A percentile compares a stretch with the other conserved stretches of the same genome.
Conservation (phyloP, 1,284 basidiomycete genomes). For the Ganoderma sp. region DNA sequence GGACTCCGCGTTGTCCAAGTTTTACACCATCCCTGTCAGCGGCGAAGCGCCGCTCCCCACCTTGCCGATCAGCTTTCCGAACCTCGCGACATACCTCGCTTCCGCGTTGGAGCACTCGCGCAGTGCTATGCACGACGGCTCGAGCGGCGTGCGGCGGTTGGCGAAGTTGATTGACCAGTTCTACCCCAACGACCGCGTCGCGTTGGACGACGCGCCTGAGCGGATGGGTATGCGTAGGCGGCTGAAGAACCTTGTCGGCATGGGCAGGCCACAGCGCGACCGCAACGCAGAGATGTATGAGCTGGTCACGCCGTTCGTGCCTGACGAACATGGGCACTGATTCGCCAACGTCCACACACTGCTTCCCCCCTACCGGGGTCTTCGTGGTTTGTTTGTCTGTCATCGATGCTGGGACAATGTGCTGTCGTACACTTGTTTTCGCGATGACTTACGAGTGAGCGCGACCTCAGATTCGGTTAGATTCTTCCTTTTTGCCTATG, state of each 20-base stretch:
- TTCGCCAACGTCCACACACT: neutral
- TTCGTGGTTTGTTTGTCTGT: neutral
- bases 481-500: neutral
- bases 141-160: slow-evolving; percentile 65
- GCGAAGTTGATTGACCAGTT: slow-evolving; percentile 67
- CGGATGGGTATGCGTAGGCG: slow-evolving; percentile 49
- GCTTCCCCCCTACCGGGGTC: neutral
- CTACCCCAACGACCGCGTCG: slow-evolving; percentile 57
- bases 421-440: neutral
- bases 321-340: slow-evolving; percentile 41
- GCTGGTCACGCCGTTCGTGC: slow-evolving; percentile 74
- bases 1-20: slow-evolving; percentile 67
- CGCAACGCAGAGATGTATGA: slow-evolving; percentile 79
- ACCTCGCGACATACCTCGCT: slow-evolving; percentile 75
- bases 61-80: slow-evolving; percentile 75
- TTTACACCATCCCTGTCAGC: slow-evolving; percentile 70
- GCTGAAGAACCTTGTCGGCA: slow-evolving; percentile 66
- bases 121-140: slow-evolving; percentile 58
- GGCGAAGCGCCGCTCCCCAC: slow-evolving; percentile 63
- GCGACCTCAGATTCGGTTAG: neutral
- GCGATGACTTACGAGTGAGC: neutral
- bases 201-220: slow-evolving; percentile 45
- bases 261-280: slow-evolving; percentile 50
- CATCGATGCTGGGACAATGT: neutral
- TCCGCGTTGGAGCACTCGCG: slow-evolving; percentile 72